Base-by-base conservation (phyloP, 208 protist genomes). In the Acanthamoeba castellanii region DNA sequence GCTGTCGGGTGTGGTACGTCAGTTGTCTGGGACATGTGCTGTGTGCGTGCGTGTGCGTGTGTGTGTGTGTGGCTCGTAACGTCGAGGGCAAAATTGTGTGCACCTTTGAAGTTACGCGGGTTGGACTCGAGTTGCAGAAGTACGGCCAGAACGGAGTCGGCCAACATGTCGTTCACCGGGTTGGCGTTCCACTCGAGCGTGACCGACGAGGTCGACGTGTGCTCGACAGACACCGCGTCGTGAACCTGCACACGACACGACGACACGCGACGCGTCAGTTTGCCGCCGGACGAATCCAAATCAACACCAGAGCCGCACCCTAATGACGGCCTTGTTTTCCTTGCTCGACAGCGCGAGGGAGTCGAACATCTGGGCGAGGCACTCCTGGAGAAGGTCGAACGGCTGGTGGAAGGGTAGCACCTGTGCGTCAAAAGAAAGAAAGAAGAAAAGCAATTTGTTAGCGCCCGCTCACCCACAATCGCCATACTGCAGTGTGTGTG, bases 161-260 rank as follows among this genome's bases (percentile, higher is more conserved):
- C 88, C 30, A 97, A 57, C 96, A 97, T 96, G 68, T 97, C 96
- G 25, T 92, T 96, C 9, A 97, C 81, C 20, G 95, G 94, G 47
- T 94, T 95, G 20, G 96, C 91, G 37, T 91, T 66, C 96, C 96
- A 97, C 47, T 95, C 90, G 25, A 96, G 52, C 18, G 82, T 27
- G 5, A 96, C 72, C 16, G 64, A 74, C 30, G 68, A n/a, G 20
- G 82, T 57, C 55, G 82, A 89, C 25, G 52, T 92, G 22, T 92
- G 59, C 59, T 57, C 32, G 13, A 76, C 61, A 6, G 87, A 68
- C 16, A 68, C 64, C 27, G 30, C 87, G 6, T 68, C n/a, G 59
- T 92, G 52, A 9, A 74, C 64, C 87, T 92, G 27, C 18, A 68
- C n/a, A 57, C 7, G 11, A 32, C 8, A 72, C 64, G 8, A 16